Conservation (phyloP, 2,329 filamentous ascomycete species). For the Pyrenophora teres region DNA sequence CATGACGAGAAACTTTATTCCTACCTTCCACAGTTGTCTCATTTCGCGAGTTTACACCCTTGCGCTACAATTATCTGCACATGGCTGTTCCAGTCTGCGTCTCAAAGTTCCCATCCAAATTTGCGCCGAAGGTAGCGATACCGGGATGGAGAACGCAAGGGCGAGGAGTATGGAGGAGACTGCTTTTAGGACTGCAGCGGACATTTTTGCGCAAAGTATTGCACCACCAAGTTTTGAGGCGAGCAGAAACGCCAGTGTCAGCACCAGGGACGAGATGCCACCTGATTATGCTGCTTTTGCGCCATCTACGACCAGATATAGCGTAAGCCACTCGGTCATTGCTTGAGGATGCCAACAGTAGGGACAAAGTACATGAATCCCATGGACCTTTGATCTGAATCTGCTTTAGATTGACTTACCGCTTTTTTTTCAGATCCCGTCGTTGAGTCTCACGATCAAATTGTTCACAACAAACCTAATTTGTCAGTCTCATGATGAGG, state of each 20-base stretch:
- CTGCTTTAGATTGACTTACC: background rate
- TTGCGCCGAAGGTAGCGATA: conserved; percentile 45
- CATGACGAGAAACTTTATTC: conserved; percentile 64
- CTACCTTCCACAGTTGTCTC: conserved; percentile 72
- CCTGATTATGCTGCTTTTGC: conserved; percentile 37
- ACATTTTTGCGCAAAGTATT: conserved; percentile 43
- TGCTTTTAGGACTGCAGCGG: conserved; percentile 33
- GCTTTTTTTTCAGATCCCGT: background rate
- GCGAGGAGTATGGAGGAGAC: conserved; percentile 36
- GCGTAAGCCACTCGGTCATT: conserved; percentile 3
- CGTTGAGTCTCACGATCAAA: background rate
- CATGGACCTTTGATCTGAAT: no score
- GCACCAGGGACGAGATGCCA: conserved; percentile 29
- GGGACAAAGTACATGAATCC: background rate
- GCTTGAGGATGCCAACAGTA: background rate
- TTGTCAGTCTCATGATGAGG: no score
- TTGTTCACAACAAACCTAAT: no score
- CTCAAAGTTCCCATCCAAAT: conserved; percentile 55
- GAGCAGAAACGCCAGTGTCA: conserved; percentile 5
- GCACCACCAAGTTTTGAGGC: conserved; percentile 32
- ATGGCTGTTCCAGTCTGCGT: conserved; percentile 40
- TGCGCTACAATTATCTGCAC: conserved; percentile 61
- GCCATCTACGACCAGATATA: conserved; percentile 14
- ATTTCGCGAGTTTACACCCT: conserved; percentile 67
- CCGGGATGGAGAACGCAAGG: conserved; percentile 40